Percentiles rank a stretch among this genome's conserved stretches.
Evolutionary conservation across 805 yeast genomes (phyloP).

Genomic region (Teunomyces atbi): DNA sequence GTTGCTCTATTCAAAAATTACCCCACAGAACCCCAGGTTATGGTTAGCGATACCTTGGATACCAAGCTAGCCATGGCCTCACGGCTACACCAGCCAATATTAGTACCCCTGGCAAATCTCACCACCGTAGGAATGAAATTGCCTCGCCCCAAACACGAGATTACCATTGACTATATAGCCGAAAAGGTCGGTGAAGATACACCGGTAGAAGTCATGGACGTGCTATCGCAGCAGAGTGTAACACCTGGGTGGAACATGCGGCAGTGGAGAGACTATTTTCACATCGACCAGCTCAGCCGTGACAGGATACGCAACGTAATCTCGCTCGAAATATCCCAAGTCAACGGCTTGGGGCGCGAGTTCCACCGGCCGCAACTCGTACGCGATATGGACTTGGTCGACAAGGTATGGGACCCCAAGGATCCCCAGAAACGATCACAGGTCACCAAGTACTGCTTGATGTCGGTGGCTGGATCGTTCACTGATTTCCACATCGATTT

Average conservation of each 20-base stretch:
- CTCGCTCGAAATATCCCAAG: conserved; percentile 70
- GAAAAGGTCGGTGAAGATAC: conserved; percentile 60
- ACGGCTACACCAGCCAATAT: conserved; percentile 44
- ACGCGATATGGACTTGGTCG: conserved; percentile 63
- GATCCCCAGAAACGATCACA: conserved; percentile 45
- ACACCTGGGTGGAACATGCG: conserved; percentile 66
- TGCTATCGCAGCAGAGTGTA: conserved; percentile 68
- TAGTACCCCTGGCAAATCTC: conserved; percentile 33
- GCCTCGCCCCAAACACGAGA: conserved; percentile 41
- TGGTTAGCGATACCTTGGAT: conserved; percentile 35
- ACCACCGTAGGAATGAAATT: conserved; percentile 46
- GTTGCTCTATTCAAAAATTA: conserved; percentile 33
- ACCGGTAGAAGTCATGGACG: conserved; percentile 85
- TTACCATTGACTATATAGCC: conserved; percentile 57
- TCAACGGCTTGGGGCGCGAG: conserved; percentile 42
- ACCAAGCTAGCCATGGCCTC: conserved; percentile 32
- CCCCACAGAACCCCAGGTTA: conserved; percentile 19
- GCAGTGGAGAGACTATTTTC: conserved; percentile 73
- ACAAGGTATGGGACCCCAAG: conserved; percentile 53
- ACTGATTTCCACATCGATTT: conserved; percentile 93
- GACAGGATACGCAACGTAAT: conserved; percentile 78
- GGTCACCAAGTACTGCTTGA: conserved; percentile 74
- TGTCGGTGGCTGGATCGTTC: conserved; percentile 78
- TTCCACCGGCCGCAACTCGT: conserved; percentile 70
- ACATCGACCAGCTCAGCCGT: conserved; percentile 41